Evolutionary conservation across 75 land plant species (phyloP).

Genomic region (Selaginella tamariscina): DNA sequence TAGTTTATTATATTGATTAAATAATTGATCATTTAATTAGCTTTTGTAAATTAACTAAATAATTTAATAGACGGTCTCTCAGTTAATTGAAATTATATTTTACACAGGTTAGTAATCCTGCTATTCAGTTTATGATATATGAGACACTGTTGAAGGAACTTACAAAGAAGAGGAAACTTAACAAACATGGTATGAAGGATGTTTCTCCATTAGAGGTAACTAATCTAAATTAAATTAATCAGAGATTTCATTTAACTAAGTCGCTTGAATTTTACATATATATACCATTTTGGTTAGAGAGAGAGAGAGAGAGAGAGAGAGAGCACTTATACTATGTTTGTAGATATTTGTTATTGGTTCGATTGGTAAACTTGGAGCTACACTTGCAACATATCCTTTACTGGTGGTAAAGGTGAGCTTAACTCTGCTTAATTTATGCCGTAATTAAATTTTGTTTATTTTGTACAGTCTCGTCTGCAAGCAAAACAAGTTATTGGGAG

Average conservation of each 20-base stretch:
- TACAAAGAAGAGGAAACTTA: constrained; percentile 37
- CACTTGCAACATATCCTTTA: constrained; percentile 8
- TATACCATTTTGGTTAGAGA: constrained; percentile 6
- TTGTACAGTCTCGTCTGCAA: constrained; percentile 5
- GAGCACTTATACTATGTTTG: too few species aligned
- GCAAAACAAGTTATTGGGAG: constrained; percentile 9
- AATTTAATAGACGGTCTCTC: too few species aligned
- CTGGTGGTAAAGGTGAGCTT: not conserved
- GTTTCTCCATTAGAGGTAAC: constrained; percentile 66
- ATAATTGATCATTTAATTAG: too few species aligned
- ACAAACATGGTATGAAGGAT: constrained; percentile 31
- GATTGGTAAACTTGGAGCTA: constrained; percentile 11
- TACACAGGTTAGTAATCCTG: constrained; percentile 97
- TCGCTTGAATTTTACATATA: not conserved
- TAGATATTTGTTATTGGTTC: constrained; percentile 6
- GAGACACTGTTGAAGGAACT: constrained; percentile 75
- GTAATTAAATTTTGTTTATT: too few species aligned
- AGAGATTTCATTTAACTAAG: not conserved
- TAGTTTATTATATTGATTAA: too few species aligned
- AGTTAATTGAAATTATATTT: too few species aligned
- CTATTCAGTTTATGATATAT: constrained; percentile 95
- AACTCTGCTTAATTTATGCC: not conserved
- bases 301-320: too few species aligned
- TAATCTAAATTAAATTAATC: not conserved
- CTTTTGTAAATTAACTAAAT: too few species aligned